Percentiles rank a stretch among this genome's conserved stretches.
Evolutionary conservation across 2,329 filamentous ascomycete species (phyloP).

Genomic region (Cadophora sp.): DNA sequence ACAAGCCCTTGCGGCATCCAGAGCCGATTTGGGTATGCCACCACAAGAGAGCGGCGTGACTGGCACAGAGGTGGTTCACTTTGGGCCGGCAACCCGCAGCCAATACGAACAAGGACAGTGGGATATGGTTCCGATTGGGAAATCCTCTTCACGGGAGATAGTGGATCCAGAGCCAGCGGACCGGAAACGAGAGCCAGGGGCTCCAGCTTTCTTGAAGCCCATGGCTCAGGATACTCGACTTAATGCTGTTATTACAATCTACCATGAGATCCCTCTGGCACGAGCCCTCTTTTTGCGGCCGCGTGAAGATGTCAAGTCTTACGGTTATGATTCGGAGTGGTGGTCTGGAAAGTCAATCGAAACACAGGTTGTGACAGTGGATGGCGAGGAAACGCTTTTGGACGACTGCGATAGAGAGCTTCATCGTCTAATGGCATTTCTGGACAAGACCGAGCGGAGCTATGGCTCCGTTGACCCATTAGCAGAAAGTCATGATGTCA

Average conservation of each 20-base stretch:
- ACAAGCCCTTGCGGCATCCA: constrained; percentile 62
- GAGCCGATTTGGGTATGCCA: constrained; percentile 55
- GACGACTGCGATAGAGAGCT: constrained; percentile 53
- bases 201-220: constrained; percentile 62
- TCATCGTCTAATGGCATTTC: constrained; percentile 68
- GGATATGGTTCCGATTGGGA: constrained; percentile 60
- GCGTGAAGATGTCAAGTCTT: constrained; percentile 52
- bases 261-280: constrained; percentile 64
- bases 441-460: constrained; percentile 65
- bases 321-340: constrained; percentile 65
- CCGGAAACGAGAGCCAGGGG: constrained; percentile 52
- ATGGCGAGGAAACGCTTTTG: constrained; percentile 30
- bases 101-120: constrained; percentile 63
- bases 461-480: constrained; percentile 63
- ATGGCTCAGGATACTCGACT: constrained; percentile 47
- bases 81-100: constrained; percentile 64
- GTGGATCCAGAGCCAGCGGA: constrained; percentile 48
- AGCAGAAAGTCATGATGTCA: constrained; percentile 41
- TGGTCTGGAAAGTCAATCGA: constrained; percentile 64
- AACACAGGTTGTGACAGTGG: constrained; percentile 22
- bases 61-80: constrained; percentile 51
- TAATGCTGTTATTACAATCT: constrained; percentile 62
- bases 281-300: constrained; percentile 61
- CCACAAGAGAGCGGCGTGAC: constrained; percentile 61
- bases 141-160: constrained; percentile 43